Evolutionary conservation across 352 stramenopile genomes (phyloP).

Genomic region (Paralagenidium karlingii): DNA sequence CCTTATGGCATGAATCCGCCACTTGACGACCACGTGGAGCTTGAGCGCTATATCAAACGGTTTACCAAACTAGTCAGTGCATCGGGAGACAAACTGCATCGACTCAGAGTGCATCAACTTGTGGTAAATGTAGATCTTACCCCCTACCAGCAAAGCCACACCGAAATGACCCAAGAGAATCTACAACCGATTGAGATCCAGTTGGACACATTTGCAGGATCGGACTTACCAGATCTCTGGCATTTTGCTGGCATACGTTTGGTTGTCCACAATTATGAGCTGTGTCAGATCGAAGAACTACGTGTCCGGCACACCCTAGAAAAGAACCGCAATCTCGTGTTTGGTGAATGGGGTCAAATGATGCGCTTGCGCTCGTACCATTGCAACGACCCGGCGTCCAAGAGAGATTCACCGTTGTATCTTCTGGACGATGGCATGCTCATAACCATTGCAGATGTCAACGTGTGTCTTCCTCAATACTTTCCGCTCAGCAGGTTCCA

Average conservation of each 20-base stretch:
- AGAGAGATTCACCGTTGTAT: no score
- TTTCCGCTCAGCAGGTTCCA: conserved; percentile 12
- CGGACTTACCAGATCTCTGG: conserved; percentile 66
- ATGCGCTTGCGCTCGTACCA: no score
- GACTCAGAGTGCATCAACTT: no score
- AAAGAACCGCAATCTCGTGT: conserved; percentile 35
- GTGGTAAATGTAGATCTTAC: no score
- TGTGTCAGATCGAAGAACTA: conserved; percentile 23
- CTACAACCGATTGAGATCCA: conserved; percentile 17
- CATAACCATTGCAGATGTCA: conserved; percentile 31
- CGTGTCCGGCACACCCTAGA: conserved; percentile 32
- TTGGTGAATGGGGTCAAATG: conserved; percentile 60
- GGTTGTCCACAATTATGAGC: conserved; percentile 19
- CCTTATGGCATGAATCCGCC: conserved; percentile 53
- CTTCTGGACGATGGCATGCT: conserved; percentile 62
- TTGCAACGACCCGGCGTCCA: no score
- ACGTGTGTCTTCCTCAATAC: conserved; percentile 15
- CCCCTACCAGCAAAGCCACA: no score
- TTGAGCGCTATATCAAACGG: conserved; percentile 13
- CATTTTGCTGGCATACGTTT: conserved; percentile 32
- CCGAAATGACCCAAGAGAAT: no score
- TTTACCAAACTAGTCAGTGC: conserved; percentile 42
- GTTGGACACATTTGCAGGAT: conserved; percentile 40
- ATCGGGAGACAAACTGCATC: conserved; percentile 47
- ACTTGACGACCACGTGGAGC: conserved; percentile 27